phyloP scores from a whole-genome alignment of 768 basidiomycete species.

The Solioccasus polychromus region DNA sequence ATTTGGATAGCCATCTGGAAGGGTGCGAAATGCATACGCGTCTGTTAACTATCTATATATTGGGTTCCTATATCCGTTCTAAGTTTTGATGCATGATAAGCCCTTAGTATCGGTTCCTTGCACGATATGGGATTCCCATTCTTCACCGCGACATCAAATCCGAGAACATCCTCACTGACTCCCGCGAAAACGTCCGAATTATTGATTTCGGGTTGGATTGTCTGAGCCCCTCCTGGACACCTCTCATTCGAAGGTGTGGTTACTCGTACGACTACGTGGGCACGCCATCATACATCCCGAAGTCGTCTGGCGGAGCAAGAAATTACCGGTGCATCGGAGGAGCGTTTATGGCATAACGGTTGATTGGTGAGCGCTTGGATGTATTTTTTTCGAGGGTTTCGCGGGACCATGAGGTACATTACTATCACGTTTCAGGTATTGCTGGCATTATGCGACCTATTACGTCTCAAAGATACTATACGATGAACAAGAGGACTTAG shows the following conservation, averaged over 20 bases:
- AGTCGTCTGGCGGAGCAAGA: conserved; percentile 31
- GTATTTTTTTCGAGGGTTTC: conserved; percentile 38
- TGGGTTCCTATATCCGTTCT: not conserved
- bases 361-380: conserved; percentile 45
- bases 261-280: conserved; percentile 32
- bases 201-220: conserved; percentile 41
- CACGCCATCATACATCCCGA: conserved; percentile 40
- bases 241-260: conserved; percentile 10
- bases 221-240: conserved; percentile 2
- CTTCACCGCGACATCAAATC: conserved; percentile 71
- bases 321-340: conserved; percentile 1
- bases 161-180: conserved; percentile 63
- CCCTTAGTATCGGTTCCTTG: conserved; percentile 40
- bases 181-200: conserved; percentile 37
- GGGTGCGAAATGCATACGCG: conserved; percentile 28
- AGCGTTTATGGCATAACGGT: conserved; percentile 31
- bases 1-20: conserved; percentile 25
- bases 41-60: conserved; percentile 14
- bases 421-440: not conserved
- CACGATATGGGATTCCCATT: conserved; percentile 60
- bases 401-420: conserved; percentile 22
- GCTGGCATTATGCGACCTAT: not conserved
- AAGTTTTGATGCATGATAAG: conserved; percentile 30
- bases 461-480: conserved; percentile 31
- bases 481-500: conserved; percentile 18